Percentiles rank a stretch among this genome's conserved stretches.
phyloP scores from a whole-genome alignment of 495 filamentous ascomycete species.

The Annulohypoxylon stygium region DNA sequence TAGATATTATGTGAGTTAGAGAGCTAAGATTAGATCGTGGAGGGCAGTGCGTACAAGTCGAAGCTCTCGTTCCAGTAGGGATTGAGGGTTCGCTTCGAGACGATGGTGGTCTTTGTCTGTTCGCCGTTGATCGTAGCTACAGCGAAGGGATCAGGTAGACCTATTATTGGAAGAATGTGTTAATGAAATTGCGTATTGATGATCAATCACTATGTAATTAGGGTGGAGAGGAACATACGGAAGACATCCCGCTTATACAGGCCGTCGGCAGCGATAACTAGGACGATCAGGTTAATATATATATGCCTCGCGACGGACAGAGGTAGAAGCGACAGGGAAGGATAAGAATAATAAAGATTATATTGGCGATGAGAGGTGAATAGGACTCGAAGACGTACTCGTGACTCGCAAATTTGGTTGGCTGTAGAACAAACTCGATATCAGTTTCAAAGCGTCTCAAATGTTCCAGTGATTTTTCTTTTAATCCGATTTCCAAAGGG shows the following conservation, averaged over 20 bases:
- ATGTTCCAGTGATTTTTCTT: background rate
- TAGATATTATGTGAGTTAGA: constrained; percentile 58
- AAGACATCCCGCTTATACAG: constrained; percentile 99
- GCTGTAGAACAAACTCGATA: constrained; percentile 46
- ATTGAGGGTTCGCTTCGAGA: constrained; percentile 97
- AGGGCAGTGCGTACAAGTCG: constrained; percentile 79
- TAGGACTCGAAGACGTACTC: constrained; percentile 61
- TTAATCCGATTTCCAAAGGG: background rate
- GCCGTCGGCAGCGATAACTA: constrained; percentile 98
- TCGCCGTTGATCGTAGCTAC: constrained; percentile 97
- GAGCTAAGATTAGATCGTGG: constrained; percentile 11
- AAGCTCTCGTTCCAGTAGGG: constrained; percentile 99
- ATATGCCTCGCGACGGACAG: constrained; percentile 5
- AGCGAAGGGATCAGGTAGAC: constrained; percentile 97
- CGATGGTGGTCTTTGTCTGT: constrained; percentile 93
- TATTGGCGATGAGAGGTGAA: background rate
- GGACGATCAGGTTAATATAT: constrained; percentile 31
- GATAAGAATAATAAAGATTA: background rate
- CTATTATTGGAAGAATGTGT: constrained; percentile 61
- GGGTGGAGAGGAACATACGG: constrained; percentile 70
- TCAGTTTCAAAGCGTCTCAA: constrained; percentile 31
- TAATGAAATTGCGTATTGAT: constrained; percentile 37
- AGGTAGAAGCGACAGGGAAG: background rate
- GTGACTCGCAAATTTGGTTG: constrained; percentile 75
- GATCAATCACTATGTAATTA: background rate